Evolutionary conservation across 2,329 filamentous ascomycete genomes (phyloP).

Genomic region (Monosporascus sp.): DNA sequence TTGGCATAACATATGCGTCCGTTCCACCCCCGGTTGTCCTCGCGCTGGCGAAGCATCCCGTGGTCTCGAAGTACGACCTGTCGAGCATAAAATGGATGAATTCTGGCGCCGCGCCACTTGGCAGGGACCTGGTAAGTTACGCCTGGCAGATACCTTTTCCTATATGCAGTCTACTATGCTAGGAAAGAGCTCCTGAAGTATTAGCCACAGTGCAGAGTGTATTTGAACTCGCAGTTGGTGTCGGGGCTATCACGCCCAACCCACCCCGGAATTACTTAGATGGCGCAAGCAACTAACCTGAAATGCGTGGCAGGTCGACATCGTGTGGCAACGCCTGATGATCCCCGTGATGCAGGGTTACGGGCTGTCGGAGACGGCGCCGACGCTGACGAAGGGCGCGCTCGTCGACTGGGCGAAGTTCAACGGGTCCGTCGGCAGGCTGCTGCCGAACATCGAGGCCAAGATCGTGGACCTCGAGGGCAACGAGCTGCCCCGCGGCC

Average conservation of each 20-base stretch:
- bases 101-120: constrained; percentile 81
- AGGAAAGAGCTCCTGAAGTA: background rate
- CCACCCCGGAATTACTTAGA: background rate
- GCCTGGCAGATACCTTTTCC: background rate
- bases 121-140: constrained; percentile 57
- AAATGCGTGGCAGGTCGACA: constrained; percentile 41
- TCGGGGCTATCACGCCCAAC: background rate
- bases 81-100: constrained; percentile 76
- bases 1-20: constrained; percentile 71
- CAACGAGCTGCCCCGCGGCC: constrained; percentile 48
- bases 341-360: constrained; percentile 90
- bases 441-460: constrained; percentile 74
- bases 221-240: background rate
- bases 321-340: constrained; percentile 66
- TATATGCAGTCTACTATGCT: too few species aligned
- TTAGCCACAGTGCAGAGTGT: background rate
- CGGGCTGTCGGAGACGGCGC: constrained; percentile 81
- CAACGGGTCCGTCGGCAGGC: constrained; percentile 71
- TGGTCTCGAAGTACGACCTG: constrained; percentile 76
- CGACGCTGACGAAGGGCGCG: constrained; percentile 67
- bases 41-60: constrained; percentile 70
- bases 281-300: background rate
- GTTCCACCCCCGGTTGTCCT: constrained; percentile 82
- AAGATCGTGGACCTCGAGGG: constrained; percentile 68
- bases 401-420: constrained; percentile 71